Conservation (phyloP, 176 grass and related monocot species). For the bread wheat (Triticum aestivum) region DNA sequence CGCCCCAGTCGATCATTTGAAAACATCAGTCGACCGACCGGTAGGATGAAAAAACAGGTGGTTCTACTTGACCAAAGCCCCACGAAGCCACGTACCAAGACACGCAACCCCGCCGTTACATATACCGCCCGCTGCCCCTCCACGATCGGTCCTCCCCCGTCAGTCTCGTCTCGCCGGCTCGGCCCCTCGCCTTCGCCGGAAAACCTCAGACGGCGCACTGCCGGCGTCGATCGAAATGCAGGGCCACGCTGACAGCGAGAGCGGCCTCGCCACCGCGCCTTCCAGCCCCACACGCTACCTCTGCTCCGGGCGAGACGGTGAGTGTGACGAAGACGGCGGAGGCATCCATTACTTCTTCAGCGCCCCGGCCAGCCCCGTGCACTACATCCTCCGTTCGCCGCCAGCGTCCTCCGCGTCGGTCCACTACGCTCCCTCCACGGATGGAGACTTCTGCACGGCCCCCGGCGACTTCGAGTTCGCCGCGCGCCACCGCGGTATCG, state of each 20-base stretch:
- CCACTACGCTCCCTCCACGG: neutral
- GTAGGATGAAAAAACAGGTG: neutral
- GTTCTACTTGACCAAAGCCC: neutral
- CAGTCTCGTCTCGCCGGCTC: neutral
- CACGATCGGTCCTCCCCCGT: neutral
- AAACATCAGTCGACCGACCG: too few species aligned
- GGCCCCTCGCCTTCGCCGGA: neutral
- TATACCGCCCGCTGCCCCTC: neutral
- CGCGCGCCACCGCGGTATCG: neutral
- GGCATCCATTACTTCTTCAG: constrained; percentile 37
- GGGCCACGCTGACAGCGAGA: neutral
- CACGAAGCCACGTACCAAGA: neutral
- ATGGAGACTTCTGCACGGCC: neutral
- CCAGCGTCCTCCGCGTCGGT: constrained; percentile 16
- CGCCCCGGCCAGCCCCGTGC: constrained; percentile 46
- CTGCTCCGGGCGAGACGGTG: neutral
- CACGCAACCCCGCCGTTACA: constrained; percentile 6
- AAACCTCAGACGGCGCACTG: constrained; percentile 13
- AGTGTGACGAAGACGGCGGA: neutral
- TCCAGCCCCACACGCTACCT: neutral
- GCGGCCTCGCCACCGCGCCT: neutral
- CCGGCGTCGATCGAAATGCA: constrained; percentile 4
- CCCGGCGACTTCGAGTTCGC: constrained; percentile 48
- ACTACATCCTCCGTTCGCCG: constrained; percentile 57
- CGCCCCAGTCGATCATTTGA: too few species aligned